Percentiles rank a stretch among this genome's conserved stretches.
Evolutionary conservation across 768 basidiomycete genomes (phyloP).

Genomic region (Calvatia gigantea): DNA sequence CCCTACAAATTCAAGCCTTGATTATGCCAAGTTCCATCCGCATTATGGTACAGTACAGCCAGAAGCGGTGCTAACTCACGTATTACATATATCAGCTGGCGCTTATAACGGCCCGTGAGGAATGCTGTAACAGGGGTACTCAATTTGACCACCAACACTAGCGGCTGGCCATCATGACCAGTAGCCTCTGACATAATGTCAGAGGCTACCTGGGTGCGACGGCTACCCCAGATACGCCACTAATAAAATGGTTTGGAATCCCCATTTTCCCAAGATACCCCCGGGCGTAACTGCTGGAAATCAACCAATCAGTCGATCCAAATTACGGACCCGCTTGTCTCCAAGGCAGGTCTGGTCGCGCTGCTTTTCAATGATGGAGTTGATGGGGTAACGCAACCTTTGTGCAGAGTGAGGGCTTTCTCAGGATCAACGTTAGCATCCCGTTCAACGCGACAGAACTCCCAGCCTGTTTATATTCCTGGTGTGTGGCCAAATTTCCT

Average conservation of each 20-base stretch:
- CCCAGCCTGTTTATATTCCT: conserved; percentile 27
- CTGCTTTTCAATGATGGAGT: conserved; percentile 16
- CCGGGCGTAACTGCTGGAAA: conserved; percentile 26
- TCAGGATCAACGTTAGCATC: conserved; percentile 39
- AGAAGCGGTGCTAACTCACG: neutral
- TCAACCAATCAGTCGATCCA: conserved; percentile 19
- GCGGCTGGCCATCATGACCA: conserved; percentile 26
- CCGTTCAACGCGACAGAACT: conserved; percentile 29
- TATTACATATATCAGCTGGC: neutral
- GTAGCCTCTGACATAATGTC: too few species aligned
- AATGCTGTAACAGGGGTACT: neutral
- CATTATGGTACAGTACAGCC: neutral
- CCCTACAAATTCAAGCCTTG: neutral
- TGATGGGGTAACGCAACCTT: conserved; percentile 30
- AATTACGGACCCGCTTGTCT: conserved; percentile 29
- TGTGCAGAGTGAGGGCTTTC: conserved; percentile 37
- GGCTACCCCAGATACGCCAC: conserved; percentile 17
- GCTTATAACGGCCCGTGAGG: neutral
- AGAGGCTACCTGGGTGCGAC: conserved; percentile 23
- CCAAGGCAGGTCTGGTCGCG: conserved; percentile 24
- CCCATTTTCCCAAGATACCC: conserved; percentile 27
- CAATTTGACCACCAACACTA: conserved; percentile 15
- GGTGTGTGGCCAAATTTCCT: conserved; percentile 16
- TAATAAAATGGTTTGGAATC: conserved; percentile 30
- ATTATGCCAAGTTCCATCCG: conserved; percentile 6